phyloP scores from a whole-genome alignment of 1,284 basidiomycete genomes.

The Ustilago hordei region DNA sequence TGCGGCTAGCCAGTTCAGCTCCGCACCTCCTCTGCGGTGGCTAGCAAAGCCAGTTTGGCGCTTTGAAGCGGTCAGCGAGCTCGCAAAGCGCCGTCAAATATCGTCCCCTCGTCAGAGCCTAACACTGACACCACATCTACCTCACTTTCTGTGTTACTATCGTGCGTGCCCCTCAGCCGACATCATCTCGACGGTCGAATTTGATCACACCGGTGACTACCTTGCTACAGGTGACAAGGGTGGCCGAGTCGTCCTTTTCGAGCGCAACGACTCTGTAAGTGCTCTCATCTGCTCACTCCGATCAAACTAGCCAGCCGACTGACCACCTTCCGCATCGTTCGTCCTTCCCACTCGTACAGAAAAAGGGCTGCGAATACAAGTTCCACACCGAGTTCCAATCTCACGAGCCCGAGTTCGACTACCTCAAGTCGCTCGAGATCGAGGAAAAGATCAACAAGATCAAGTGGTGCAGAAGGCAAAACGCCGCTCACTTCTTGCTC shows the following conservation, averaged over 20 bases:
- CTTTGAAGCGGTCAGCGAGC: background rate
- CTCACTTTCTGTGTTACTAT: background rate
- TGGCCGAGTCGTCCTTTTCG: constrained; percentile 97
- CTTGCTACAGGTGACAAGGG: constrained; percentile 99
- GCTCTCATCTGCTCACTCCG: background rate
- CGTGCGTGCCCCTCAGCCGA: constrained; percentile 74
- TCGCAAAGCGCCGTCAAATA: background rate
- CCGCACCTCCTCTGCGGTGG: background rate
- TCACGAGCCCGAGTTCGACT: constrained; percentile 99
- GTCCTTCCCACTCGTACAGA: constrained; percentile 71
- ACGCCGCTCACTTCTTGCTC: constrained; percentile 94
- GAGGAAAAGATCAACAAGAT: constrained; percentile 99
- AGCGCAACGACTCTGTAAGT: constrained; percentile 95
- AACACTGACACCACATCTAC: background rate
- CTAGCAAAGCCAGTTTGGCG: background rate
- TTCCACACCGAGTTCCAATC: constrained; percentile 99
- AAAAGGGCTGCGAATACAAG: constrained; percentile 99
- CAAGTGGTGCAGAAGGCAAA: constrained; percentile 99
- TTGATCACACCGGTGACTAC: constrained; percentile 99
- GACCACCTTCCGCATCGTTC: background rate
- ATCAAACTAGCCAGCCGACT: background rate
- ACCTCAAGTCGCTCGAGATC: constrained; percentile 99
- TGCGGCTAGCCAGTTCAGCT: background rate
- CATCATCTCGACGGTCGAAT: constrained; percentile 87
- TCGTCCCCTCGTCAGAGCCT: background rate